Evolutionary conservation across 208 protist genomes (phyloP), one percentile per base, ranked within the genome.

Genomic region (Wallacemonas collosoma): DNA sequence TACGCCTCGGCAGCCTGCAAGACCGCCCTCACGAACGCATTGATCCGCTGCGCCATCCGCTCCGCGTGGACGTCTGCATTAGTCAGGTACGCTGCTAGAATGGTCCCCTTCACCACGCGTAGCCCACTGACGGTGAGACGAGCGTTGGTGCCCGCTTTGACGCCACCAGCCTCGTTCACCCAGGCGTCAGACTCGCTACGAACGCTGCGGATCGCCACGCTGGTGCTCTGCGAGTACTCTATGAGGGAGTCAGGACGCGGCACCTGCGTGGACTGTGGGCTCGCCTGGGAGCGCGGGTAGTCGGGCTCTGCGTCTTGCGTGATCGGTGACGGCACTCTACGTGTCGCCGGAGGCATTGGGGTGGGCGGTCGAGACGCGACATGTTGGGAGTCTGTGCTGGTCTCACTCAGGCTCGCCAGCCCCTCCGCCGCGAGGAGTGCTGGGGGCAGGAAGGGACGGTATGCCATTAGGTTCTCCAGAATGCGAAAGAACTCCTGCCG

Each of bases 371-470:
- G 26, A 26, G 11, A 8, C 53, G 53, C 9, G 5, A 17, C 9
- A 15, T 8, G 14, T 17, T 57, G 53, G 5, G 53, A 57, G 53
- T 57, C 17, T 1, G 53, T 57, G 15, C 8, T 35, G 53, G 53
- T 38, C 14, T 65, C 60, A 48, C 41, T 51, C 40, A 48, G 3
- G 43, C 15, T 65, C 3, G 36, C 64, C n/a, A 60, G 26, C n/a
- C 47, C 64, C 64, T 55, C 64, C 8, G 64, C 64, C 1, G 76
- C 75, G 15, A 90, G 77, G 48, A 90, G 75, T 54, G 85, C 77
- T 66, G 83, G 81, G 2, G 85, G 85, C 38, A 90, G 68, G 64
- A 90, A 90, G 35, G 82, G 77, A 8, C 82, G 81, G 68, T 90
- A 87, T 5, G 75, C 69, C 26, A 77, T 80, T 1, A 90, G 77